These are phyloP conservation scores for Aspergillus cavernicola DNA, from an alignment of 495 filamentous ascomycete genomes.

Conservation along the genomic window DNA sequence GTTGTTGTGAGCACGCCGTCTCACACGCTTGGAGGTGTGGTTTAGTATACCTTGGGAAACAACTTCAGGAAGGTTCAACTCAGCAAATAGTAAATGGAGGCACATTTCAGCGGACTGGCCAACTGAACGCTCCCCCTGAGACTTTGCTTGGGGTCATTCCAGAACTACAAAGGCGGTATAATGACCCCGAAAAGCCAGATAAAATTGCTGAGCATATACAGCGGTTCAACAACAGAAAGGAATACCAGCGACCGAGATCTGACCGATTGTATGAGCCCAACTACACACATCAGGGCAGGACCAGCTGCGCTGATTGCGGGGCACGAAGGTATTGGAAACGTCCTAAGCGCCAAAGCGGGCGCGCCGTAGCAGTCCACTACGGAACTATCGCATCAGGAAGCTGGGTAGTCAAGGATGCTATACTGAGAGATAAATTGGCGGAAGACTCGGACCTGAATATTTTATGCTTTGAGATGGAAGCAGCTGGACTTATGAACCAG, in stretches of 20 bases:
- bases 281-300: neutral
- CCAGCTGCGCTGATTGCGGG: neutral
- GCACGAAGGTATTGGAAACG: neutral
- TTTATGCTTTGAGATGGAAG: neutral
- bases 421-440: too few species aligned
- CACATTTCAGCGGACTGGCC: neutral
- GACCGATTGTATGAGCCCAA: neutral
- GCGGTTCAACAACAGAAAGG: neutral
- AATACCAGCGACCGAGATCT: neutral
- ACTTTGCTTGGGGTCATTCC: neutral
- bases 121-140: neutral
- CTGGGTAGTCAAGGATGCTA: too few species aligned
- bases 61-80: neutral
- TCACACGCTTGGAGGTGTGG: neutral
- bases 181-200: neutral
- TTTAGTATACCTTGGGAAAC: neutral
- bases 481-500: neutral
- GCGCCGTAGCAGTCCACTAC: neutral
- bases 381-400: neutral
- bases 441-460: neutral
- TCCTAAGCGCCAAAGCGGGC: too few species aligned
- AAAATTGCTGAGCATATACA: neutral
- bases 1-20: neutral
- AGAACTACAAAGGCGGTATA: neutral
- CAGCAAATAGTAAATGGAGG: neutral